A percentile compares a stretch with the other conserved stretches of the same genome.
Conservation (phyloP, 2,329 filamentous ascomycete species). For the Oidium heveae region DNA sequence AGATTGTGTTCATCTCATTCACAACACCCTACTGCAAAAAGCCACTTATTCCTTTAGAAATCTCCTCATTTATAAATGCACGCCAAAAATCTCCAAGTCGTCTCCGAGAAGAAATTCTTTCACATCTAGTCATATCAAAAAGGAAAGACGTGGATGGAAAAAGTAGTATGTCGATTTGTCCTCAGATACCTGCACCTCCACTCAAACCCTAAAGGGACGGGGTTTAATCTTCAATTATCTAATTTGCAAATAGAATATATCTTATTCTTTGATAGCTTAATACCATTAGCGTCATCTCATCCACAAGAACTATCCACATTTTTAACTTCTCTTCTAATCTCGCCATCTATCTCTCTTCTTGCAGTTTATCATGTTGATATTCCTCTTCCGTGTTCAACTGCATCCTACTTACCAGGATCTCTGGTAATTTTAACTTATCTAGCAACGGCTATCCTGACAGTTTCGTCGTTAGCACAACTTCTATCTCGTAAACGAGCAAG, state of each 20-base stretch:
- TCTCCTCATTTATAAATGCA: constrained; percentile 42
- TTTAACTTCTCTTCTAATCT: constrained; percentile 41
- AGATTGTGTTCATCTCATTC: constrained; percentile 56
- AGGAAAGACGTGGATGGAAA: too few species aligned
- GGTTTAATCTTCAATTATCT: too few species aligned
- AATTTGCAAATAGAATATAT: constrained; percentile 31
- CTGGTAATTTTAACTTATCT: constrained; percentile 56
- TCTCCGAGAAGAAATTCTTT: constrained; percentile 33
- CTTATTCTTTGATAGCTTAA: constrained; percentile 58
- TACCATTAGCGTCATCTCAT: constrained; percentile 30
- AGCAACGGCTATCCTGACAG: constrained; percentile 61
- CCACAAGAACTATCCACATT: constrained; percentile 37
- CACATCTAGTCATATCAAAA: constrained; percentile 15
- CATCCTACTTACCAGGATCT: constrained; percentile 38
- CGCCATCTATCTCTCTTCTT: constrained; percentile 44
- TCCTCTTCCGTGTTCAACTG: constrained; percentile 21
- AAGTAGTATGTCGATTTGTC: too few species aligned
- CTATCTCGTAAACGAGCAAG: constrained; percentile 49
- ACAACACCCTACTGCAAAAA: constrained; percentile 33
- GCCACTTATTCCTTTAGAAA: constrained; percentile 22
- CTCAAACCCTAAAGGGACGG: not conserved
- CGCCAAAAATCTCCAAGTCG: constrained; percentile 29
- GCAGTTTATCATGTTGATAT: constrained; percentile 67
- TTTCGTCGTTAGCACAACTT: constrained; percentile 49
- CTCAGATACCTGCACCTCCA: constrained; percentile 14